These are phyloP conservation scores for Ephemerocybe angulata DNA, from an alignment of 768 basidiomycete genomes.

Conservation along the genomic window DNA sequence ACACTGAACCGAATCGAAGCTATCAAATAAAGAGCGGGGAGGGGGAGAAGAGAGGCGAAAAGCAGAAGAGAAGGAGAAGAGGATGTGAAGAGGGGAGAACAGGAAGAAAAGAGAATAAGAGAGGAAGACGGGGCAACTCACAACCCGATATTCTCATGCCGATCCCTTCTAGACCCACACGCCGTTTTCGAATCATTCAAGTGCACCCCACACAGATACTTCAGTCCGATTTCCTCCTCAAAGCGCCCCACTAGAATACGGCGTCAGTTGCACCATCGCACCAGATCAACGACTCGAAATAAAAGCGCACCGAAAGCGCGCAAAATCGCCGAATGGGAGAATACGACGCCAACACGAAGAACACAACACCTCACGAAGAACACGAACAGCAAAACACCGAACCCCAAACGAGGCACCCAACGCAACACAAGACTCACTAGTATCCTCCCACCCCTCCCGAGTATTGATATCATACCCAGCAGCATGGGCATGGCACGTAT, in stretches of 20 bases:
- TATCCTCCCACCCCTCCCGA: conserved; percentile 67
- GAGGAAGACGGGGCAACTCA: conserved; percentile 32
- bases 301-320: not conserved
- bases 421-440: conserved; percentile 13
- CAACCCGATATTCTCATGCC: conserved; percentile 85
- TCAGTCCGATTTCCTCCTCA: conserved; percentile 60
- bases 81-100: no score
- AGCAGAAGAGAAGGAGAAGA: no score
- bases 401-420: no score
- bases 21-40: no score
- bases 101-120: not conserved
- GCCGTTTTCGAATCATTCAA: conserved; percentile 77
- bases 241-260: conserved; percentile 54
- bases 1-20: no score
- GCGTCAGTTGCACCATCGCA: not conserved
- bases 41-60: no score
- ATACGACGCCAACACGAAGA: not conserved
- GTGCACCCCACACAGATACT: conserved; percentile 80
- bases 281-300: no score
- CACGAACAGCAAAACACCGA: no score
- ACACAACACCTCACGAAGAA: no score
- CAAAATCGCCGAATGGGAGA: not conserved
- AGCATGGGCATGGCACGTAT: no score
- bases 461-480: conserved; percentile 84
- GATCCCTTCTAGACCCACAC: conserved; percentile 63